Conservation (phyloP, 2,329 filamentous ascomycete species). For the Hymenoscyphus fructigenus region DNA sequence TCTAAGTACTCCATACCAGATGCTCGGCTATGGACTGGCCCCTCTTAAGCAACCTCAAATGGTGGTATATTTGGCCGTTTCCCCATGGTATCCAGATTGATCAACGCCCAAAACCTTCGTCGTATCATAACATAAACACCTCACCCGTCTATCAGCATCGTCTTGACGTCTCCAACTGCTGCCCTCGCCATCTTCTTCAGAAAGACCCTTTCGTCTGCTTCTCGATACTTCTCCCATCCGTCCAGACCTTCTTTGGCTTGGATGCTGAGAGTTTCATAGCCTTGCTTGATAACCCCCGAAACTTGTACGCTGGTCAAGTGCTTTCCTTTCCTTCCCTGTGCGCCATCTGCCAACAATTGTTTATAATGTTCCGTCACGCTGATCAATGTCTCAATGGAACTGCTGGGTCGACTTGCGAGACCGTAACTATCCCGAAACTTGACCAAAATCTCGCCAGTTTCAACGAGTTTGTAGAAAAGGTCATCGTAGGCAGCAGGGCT, state of each 20-base stretch:
- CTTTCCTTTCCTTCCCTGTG: conserved; percentile 53
- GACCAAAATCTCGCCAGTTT: conserved; percentile 77
- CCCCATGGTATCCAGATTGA: conserved; percentile 9
- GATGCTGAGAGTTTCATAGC: conserved; percentile 92
- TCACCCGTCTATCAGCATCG: conserved; percentile 22
- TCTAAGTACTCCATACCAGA: neutral
- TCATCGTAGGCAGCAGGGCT: conserved; percentile 89
- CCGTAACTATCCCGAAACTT: conserved; percentile 81
- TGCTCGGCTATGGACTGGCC: neutral
- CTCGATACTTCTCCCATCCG: conserved; percentile 81
- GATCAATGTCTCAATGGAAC: conserved; percentile 81
- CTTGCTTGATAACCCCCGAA: conserved; percentile 88
- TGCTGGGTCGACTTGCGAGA: conserved; percentile 56
- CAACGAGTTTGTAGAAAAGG: conserved; percentile 96
- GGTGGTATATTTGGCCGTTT: conserved; percentile 7
- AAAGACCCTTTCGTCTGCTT: conserved; percentile 79
- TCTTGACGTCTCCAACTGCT: conserved; percentile 69
- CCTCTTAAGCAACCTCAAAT: neutral
- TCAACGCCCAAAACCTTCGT: neutral
- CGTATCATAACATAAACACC: neutral
- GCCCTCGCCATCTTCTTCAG: conserved; percentile 85
- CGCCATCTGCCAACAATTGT: conserved; percentile 66
- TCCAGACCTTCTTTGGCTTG: conserved; percentile 85
- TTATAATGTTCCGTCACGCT: conserved; percentile 85
- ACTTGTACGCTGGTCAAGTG: conserved; percentile 82